phyloP scores from a whole-genome alignment of 352 stramenopile genomes.

The Aphanomyces stellatus region DNA sequence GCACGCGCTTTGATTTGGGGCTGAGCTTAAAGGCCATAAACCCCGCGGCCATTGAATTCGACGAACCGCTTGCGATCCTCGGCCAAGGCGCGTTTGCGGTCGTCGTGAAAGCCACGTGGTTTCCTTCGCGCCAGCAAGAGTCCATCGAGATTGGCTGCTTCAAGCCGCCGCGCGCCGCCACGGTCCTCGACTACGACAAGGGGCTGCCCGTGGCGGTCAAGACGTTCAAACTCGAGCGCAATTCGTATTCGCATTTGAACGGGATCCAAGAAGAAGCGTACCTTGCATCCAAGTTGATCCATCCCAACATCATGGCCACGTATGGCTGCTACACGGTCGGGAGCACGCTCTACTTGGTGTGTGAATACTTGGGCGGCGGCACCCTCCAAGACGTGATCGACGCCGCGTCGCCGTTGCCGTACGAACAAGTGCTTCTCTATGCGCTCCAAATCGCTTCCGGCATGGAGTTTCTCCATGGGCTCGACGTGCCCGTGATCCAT shows the following conservation, averaged over 20 bases:
- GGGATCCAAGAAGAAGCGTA: slow-evolving; percentile 79
- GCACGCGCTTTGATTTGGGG: slow-evolving; percentile 67
- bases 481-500: slow-evolving; percentile 69
- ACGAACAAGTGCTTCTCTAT: slow-evolving; percentile 58
- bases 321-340: slow-evolving; percentile 75
- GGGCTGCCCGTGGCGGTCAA: slow-evolving; percentile 65
- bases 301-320: slow-evolving; percentile 77
- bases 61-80: slow-evolving; percentile 67
- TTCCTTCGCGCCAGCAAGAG: slow-evolving; percentile 21
- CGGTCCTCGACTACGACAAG: slow-evolving; percentile 28
- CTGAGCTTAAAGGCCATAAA: slow-evolving; percentile 73
- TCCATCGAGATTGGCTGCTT: not conserved
- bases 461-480: slow-evolving; percentile 68
- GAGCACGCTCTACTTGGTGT: slow-evolving; percentile 76
- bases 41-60: slow-evolving; percentile 65
- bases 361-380: slow-evolving; percentile 67
- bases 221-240: slow-evolving; percentile 35
- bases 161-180: slow-evolving; percentile 32
- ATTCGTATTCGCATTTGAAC: slow-evolving; percentile 63
- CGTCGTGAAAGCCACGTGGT: slow-evolving; percentile 64
- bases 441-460: slow-evolving; percentile 73
- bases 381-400: slow-evolving; percentile 74
- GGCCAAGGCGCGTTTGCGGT: slow-evolving; percentile 73
- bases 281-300: slow-evolving; percentile 62
- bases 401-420: slow-evolving; percentile 35